These are phyloP conservation scores for Podaxis rugospora DNA, from an alignment of 768 basidiomycete genomes.

Conservation along the genomic window DNA sequence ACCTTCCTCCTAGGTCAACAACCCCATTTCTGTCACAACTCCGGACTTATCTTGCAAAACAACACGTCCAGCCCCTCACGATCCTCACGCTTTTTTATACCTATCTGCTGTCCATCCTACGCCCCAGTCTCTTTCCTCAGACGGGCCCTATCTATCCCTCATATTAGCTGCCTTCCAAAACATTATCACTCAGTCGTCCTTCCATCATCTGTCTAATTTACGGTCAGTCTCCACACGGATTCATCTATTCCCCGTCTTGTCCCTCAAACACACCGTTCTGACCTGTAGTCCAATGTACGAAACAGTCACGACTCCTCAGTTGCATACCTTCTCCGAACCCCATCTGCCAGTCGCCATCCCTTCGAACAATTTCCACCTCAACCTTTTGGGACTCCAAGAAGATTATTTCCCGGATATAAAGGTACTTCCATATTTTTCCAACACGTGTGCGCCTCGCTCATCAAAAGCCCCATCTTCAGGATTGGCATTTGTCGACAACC, in stretches of 20 bases:
- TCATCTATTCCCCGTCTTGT: conserved; percentile 13
- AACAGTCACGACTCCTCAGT: conserved; percentile 46
- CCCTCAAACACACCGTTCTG: conserved; percentile 24
- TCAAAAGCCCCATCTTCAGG: conserved; percentile 25
- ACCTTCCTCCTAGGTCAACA: conserved; percentile 25
- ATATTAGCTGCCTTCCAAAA: conserved; percentile 8
- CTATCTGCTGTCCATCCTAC: conserved; percentile 17
- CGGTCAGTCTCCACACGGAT: conserved; percentile 28
- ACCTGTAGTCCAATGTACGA: conserved; percentile 63
- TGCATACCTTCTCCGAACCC: conserved; percentile 19
- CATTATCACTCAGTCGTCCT: not conserved
- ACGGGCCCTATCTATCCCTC: conserved; percentile 24
- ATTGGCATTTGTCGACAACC: conserved; percentile 39
- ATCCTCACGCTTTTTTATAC: conserved; percentile 45
- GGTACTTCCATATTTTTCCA: conserved; percentile 8
- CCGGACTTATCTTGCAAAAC: conserved; percentile 20
- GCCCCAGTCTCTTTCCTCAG: not conserved
- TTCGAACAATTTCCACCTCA: conserved; percentile 4
- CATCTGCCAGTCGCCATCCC: conserved; percentile 4
- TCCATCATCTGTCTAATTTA: conserved; percentile 35
- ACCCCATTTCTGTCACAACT: conserved; percentile 26
- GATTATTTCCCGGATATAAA: conserved; percentile 4
- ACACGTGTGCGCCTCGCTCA: conserved; percentile 12
- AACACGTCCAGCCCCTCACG: conserved; percentile 46
- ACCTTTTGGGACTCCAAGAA: not conserved